These are phyloP conservation scores for Lactuca saligna DNA, from an alignment of 129 eudicot species.

Conservation along the genomic window DNA sequence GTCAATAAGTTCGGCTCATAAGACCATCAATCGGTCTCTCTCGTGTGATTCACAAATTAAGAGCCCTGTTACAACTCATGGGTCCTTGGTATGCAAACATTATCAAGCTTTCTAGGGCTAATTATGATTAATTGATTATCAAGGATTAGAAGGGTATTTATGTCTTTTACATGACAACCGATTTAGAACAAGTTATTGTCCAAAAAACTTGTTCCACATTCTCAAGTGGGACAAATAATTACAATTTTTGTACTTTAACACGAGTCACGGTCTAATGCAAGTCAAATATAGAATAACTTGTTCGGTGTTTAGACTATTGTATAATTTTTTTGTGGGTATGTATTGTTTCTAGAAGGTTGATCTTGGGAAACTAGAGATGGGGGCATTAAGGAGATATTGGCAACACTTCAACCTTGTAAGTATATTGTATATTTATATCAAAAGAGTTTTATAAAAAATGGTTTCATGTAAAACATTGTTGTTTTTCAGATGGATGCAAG, in stretches of 20 bases:
- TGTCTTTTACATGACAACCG: no score
- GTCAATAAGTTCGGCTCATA: slow-evolving; percentile 47
- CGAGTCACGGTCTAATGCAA: no score
- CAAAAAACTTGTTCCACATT: no score
- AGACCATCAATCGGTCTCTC: slow-evolving; percentile 48
- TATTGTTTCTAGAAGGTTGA: slow-evolving; percentile 46
- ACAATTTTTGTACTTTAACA: no score
- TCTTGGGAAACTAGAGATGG: slow-evolving; percentile 73
- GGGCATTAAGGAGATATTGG: slow-evolving; percentile 60
- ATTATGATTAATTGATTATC: no score
- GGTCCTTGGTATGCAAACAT: slow-evolving; percentile 49
- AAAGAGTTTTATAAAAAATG: background rate
- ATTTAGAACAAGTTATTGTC: no score
- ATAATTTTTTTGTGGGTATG: background rate
- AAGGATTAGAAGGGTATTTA: no score
- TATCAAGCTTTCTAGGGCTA: background rate
- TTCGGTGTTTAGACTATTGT: no score
- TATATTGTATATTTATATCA: slow-evolving; percentile 25
- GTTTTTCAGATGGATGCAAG: slow-evolving; percentile 47
- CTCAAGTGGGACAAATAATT: no score
- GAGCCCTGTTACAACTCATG: slow-evolving; percentile 41
- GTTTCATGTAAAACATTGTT: background rate
- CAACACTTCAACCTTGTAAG: slow-evolving; percentile 74
- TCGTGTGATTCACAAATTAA: slow-evolving; percentile 56
- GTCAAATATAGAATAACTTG: no score